Evolutionary conservation across 257 asterid genomes (phyloP).

Genomic region (Nicotiana obtusifolia): DNA sequence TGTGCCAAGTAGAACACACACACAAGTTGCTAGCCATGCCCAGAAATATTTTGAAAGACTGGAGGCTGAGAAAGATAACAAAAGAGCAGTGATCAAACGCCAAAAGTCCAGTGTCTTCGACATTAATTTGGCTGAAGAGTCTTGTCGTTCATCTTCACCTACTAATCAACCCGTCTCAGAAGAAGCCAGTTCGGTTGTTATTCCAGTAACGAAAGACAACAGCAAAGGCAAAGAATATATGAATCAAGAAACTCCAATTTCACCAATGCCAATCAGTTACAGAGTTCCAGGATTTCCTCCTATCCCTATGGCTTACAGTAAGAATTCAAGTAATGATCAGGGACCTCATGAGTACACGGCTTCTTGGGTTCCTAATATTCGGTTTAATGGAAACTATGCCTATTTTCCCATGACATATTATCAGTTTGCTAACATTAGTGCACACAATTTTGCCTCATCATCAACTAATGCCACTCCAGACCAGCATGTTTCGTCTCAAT

Average conservation of each 20-base stretch:
- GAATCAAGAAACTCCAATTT: neutral
- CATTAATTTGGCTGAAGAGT: neutral
- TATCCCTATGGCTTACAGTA: neutral
- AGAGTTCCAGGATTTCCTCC: neutral
- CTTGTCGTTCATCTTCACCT: neutral
- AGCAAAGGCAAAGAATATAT: neutral
- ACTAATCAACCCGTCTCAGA: too few species aligned
- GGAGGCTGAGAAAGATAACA: neutral
- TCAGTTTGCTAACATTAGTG: neutral
- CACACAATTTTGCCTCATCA: neutral
- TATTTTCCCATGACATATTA: neutral
- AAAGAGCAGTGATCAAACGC: neutral
- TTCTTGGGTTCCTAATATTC: neutral
- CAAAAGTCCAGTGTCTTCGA: neutral
- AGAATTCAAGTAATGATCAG: neutral
- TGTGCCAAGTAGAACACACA: neutral
- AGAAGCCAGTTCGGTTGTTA: neutral
- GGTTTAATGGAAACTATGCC: neutral
- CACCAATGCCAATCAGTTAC: neutral
- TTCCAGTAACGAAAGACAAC: neutral
- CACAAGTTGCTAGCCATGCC: neutral
- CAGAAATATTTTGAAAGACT: neutral
- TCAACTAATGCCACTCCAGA: neutral
- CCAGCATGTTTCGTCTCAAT: neutral
- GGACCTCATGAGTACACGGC: neutral